Evolutionary conservation across 208 protist species (phyloP), one percentile per base, ranked within the genome.

Genomic region (Balamuthia mandrillaris): DNA sequence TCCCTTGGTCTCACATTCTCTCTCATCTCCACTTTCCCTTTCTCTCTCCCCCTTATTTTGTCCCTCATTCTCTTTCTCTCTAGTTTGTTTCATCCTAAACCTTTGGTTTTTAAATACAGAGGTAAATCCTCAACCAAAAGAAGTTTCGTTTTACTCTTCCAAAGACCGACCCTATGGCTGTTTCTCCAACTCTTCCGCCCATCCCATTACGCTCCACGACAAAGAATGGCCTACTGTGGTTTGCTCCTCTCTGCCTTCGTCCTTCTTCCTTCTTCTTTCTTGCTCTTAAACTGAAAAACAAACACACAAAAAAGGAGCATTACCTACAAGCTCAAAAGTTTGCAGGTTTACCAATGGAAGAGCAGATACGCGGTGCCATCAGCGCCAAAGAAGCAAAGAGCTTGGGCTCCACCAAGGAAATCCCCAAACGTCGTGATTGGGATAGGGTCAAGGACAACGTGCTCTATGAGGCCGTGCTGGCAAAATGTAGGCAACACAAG

Each of bases 381-480:
- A 52, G 65, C 27, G 51, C 74, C 5, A 45, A 65, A 35, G n/a
- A 39, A 2, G 74, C 74, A 7, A 82, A 82, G n/a, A 82, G 65
- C 51, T 44, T 82, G 37, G 74, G 74, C 33, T 45, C 58, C 18
- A 52, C 58, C 56, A 58, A 58, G 18, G 74, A 82, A 31, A 58
- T 66, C 5, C 74, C 74, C 21, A 33, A 37, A 33, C 74, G 74
- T 52, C 42, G 33, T 42, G 74, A 82, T 16, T 82, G 74, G 74
- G 49, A 82, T n/a, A 52, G 65, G 18, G 49, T 52, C 35, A 33
- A 82, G 31, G 56, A 82, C n/a, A 39, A 82, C 42, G 56, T 63
- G 29, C 58, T 82, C 51, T 82, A 82, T 52, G 74, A 82, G 56
- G 74, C 74, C n/a, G 37, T 35, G 39, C 74, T 82, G 24, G 56